Conservation (phyloP, 2,329 filamentous ascomycete genomes). For the Penicillium hesseltinei region DNA sequence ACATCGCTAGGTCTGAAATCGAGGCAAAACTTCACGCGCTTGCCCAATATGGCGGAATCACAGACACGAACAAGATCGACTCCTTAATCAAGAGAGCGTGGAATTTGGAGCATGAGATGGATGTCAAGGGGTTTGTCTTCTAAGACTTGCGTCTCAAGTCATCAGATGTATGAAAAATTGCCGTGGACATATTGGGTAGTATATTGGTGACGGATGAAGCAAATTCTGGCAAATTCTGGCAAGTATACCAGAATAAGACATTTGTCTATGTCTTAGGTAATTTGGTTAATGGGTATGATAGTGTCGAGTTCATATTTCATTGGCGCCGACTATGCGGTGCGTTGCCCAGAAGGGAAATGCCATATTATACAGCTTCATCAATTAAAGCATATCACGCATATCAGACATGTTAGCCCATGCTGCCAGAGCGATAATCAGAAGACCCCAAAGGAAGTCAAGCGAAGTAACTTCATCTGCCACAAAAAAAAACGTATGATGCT, state of each 20-base stretch:
- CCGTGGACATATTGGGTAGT: too few species aligned
- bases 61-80: conserved; percentile 16
- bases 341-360: conserved; percentile 6
- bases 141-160: not conserved
- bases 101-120: conserved; percentile 21
- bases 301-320: conserved; percentile 1
- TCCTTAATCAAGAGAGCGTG: conserved; percentile 22
- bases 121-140: conserved; percentile 22
- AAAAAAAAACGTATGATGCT: conserved; percentile 20
- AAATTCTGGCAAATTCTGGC: not conserved
- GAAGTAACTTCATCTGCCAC: conserved; percentile 13
- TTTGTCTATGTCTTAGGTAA: not conserved
- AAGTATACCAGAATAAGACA: not conserved
- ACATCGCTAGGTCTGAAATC: conserved; percentile 17
- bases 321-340: not conserved
- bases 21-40: conserved; percentile 22
- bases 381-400: conserved; percentile 18
- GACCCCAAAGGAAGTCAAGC: conserved; percentile 11
- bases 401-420: conserved; percentile 16
- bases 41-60: conserved; percentile 24
- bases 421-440: conserved; percentile 9
- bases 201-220: not conserved
- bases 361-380: conserved; percentile 27
- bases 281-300: not conserved
- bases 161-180: not conserved